These are phyloP conservation scores for Tetrastigma voinierianum DNA, from an alignment of 164 flowering plant genomes.

Conservation along the genomic window DNA sequence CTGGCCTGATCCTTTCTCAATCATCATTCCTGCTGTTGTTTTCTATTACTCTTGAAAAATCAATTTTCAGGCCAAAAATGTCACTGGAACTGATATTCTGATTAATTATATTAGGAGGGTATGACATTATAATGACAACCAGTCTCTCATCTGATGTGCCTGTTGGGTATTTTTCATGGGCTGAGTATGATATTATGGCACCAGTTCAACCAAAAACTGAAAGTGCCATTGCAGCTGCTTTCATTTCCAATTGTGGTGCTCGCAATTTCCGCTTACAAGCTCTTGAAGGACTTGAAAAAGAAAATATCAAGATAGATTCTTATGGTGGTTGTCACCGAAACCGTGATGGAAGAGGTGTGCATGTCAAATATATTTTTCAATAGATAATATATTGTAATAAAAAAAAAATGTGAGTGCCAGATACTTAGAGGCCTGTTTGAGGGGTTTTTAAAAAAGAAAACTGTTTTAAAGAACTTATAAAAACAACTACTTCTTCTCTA, in stretches of 20 bases:
- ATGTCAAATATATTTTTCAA: background rate
- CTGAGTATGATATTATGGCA: conserved; percentile 97
- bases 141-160: conserved; percentile 99
- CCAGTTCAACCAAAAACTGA: conserved; percentile 88
- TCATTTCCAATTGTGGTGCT: conserved; percentile 94
- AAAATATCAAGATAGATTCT: conserved; percentile 73
- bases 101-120: conserved; percentile 57
- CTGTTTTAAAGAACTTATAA: no score
- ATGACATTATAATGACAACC: conserved; percentile 80
- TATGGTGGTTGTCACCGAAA: conserved; percentile 95
- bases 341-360: conserved; percentile 75
- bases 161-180: conserved; percentile 99
- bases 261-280: no score
- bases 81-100: background rate
- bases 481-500: no score
- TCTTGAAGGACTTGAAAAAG: conserved; percentile 62
- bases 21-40: background rate
- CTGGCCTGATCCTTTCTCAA: no score
- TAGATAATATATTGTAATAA: no score
- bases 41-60: background rate
- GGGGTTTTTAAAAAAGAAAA: no score
- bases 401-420: no score
- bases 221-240: conserved; percentile 90
- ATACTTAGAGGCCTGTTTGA: no score
- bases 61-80: background rate